Evolutionary conservation across 176 grass and related monocot genomes (phyloP).

Genomic region (Puya raimondii): DNA sequence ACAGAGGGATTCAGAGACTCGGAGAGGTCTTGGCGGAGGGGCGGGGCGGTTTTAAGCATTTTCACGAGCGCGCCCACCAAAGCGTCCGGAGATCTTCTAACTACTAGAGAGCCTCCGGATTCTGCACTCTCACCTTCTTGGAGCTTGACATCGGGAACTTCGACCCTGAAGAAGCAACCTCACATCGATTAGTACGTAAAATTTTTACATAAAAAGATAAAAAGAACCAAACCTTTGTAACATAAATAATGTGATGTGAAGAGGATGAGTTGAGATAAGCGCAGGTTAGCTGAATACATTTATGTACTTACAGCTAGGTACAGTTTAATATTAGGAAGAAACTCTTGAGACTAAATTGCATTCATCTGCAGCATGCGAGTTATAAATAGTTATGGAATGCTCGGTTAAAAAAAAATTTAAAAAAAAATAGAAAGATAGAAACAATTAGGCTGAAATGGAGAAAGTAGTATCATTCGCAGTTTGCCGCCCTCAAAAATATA

Average conservation of each 20-base stretch:
- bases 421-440: no score
- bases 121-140: slow-evolving; percentile 12
- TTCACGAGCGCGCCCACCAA: slow-evolving; percentile 48
- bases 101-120: slow-evolving; percentile 1
- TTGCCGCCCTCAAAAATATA: no score
- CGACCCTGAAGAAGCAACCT: slow-evolving; percentile 30
- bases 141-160: slow-evolving; percentile 25
- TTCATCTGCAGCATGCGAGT: no score
- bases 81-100: slow-evolving; percentile 41
- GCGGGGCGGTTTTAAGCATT: slow-evolving; percentile 50
- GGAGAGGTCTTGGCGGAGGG: slow-evolving; percentile 32
- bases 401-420: no score
- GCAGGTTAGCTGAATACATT: no score
- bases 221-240: background rate
- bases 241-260: slow-evolving; percentile 1
- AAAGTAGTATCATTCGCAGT: no score
- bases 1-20: slow-evolving; percentile 14
- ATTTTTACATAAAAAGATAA: slow-evolving; percentile 11
- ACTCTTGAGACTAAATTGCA: no score
- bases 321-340: no score
- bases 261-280: no score
- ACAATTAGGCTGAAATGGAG: no score
- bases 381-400: no score
- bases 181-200: background rate
- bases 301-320: no score